These are phyloP conservation scores for Cercophora scortea DNA, from an alignment of 495 filamentous ascomycete species.

Conservation along the genomic window DNA sequence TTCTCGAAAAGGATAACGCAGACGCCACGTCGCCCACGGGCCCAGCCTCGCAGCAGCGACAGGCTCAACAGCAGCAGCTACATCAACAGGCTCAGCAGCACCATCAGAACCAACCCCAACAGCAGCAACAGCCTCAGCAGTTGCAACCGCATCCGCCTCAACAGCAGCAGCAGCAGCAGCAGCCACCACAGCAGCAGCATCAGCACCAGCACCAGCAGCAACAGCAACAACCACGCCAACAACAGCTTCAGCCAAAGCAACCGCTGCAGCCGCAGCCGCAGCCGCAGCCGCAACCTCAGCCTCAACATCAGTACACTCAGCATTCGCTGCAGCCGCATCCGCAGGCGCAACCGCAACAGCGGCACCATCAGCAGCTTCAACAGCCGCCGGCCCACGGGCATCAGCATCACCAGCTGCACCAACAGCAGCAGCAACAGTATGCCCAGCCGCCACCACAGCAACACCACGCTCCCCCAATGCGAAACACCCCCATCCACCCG, in stretches of 20 bases:
- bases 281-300: neutral
- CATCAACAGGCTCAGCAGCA: slow-evolving; percentile 3
- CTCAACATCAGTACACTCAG: neutral
- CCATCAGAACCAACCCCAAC: neutral
- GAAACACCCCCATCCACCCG: neutral
- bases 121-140: slow-evolving; percentile 3
- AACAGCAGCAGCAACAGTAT: neutral
- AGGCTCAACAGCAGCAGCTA: slow-evolving; percentile 2
- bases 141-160: neutral
- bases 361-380: neutral
- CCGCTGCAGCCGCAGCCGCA: neutral
- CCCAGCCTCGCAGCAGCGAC: neutral
- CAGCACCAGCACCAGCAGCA: slow-evolving; percentile 1
- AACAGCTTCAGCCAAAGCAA: neutral
- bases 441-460: neutral
- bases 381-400: neutral
- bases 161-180: slow-evolving; percentile 2
- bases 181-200: neutral
- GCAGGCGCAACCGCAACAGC: neutral
- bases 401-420: neutral
- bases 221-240: neutral
- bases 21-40: slow-evolving; percentile 6
- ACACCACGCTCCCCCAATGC: neutral
- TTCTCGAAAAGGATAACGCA: slow-evolving; percentile 32
- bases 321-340: slow-evolving; percentile 1